Evolutionary conservation across 1,284 basidiomycete genomes (phyloP).

Genomic region (Melampsora abietis-canadensis): DNA sequence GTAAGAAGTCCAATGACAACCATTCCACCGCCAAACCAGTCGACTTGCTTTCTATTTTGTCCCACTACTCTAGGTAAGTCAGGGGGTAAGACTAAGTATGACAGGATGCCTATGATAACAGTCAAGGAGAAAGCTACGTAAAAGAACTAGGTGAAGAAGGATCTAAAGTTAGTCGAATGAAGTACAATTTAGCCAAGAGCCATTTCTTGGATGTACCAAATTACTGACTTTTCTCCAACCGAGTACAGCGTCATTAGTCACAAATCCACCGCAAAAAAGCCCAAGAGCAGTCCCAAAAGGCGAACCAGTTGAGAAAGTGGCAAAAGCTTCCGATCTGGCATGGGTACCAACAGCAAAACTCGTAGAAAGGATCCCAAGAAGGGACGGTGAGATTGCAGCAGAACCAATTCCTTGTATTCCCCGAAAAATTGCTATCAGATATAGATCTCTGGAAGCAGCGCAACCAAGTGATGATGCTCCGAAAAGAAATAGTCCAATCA

Average conservation of each 20-base stretch:
- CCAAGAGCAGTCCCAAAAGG: slow-evolving; percentile 31
- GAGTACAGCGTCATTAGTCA: slow-evolving; percentile 19
- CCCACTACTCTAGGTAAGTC: too few species aligned
- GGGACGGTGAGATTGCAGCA: slow-evolving; percentile 26
- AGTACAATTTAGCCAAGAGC: neutral
- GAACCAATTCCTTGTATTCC: slow-evolving; percentile 35
- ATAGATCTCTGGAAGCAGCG: slow-evolving; percentile 2
- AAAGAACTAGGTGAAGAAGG: neutral
- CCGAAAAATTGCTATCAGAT: slow-evolving; percentile 23
- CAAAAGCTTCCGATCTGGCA: slow-evolving; percentile 20
- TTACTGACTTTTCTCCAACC: slow-evolving; percentile 30
- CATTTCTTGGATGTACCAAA: neutral
- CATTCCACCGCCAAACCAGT: slow-evolving; percentile 23
- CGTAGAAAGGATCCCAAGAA: slow-evolving; percentile 30
- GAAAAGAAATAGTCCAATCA: slow-evolving; percentile 11
- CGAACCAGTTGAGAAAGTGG: slow-evolving; percentile 18
- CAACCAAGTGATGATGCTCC: slow-evolving; percentile 24
- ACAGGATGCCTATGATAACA: neutral
- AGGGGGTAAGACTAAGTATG: too few species aligned
- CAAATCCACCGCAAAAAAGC: slow-evolving; percentile 25
- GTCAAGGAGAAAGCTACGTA: slow-evolving; percentile 6
- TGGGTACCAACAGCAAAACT: slow-evolving; percentile 3
- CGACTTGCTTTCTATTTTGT: neutral
- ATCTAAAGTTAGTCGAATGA: neutral
- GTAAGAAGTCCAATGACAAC: slow-evolving; percentile 12